These are phyloP conservation scores for Babesia microti DNA, from an alignment of 169 alveolate species.

Conservation along the genomic window DNA sequence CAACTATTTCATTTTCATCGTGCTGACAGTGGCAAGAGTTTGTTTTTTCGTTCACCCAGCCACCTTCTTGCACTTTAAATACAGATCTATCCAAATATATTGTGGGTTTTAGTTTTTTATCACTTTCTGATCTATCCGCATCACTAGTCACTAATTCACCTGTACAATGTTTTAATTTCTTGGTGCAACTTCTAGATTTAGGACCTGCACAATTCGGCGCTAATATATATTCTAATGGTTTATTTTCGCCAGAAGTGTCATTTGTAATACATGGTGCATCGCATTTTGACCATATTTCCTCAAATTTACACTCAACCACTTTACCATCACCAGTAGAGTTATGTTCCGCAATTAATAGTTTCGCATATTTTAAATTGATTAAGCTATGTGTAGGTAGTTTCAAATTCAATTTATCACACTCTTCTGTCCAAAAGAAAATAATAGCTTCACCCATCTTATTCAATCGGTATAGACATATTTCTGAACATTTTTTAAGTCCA, in stretches of 20 bases:
- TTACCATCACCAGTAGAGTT: no score
- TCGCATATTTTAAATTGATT: no score
- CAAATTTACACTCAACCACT: slow-evolving; percentile 9
- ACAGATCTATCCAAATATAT: no score
- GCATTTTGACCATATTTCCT: slow-evolving; percentile 26
- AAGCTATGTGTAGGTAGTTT: no score
- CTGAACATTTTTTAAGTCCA: slow-evolving; percentile 8
- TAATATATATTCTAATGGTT: slow-evolving; percentile 4
- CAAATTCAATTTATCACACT: no score
- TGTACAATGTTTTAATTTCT: slow-evolving; percentile 5
- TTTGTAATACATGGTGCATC: slow-evolving; percentile 11
- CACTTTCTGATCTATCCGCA: neutral
- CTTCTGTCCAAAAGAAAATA: slow-evolving; percentile 22
- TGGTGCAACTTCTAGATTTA: slow-evolving; percentile 1
- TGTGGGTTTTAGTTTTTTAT: no score
- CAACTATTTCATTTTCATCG: no score
- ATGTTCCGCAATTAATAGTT: neutral
- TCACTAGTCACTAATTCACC: neutral
- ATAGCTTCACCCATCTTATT: neutral
- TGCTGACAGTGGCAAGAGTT: no score
- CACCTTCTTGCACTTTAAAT: no score
- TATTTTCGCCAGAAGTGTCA: neutral
- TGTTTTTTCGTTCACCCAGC: no score
- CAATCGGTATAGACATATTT: slow-evolving; percentile 22
- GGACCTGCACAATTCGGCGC: slow-evolving; percentile 9